Percentiles rank a stretch among this genome's conserved stretches.
Conservation (phyloP, 2,329 filamentous ascomycete genomes). For the Nemania sp. region DNA sequence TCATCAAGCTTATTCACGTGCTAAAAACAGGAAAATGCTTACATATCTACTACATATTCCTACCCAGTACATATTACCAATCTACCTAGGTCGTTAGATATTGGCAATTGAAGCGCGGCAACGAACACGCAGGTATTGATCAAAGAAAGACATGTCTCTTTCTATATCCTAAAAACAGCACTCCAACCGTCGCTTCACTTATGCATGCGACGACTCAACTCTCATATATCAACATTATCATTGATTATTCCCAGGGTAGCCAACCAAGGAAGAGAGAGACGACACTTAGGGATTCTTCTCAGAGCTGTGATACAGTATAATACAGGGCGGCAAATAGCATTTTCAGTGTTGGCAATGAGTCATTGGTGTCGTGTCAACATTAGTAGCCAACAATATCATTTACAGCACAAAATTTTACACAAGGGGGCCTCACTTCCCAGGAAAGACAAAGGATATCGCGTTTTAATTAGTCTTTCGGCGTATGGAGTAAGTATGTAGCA, state of each 20-base stretch:
- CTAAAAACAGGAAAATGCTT: background rate
- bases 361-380: conserved; percentile 26
- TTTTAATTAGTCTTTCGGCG: background rate
- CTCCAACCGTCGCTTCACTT: background rate
- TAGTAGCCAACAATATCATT: conserved; percentile 17
- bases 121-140: background rate
- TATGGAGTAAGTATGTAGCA: background rate
- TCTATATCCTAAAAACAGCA: background rate
- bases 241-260: background rate
- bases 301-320: background rate
- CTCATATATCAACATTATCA: background rate
- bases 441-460: background rate
- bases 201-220: background rate
- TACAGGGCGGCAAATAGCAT: conserved; percentile 4
- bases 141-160: background rate
- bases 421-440: background rate
- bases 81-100: background rate
- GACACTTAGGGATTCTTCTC: background rate
- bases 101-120: background rate
- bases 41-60: background rate
- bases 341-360: conserved; percentile 31
- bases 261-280: background rate
- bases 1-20: background rate
- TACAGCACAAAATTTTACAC: background rate
- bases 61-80: too few species aligned